phyloP scores from a whole-genome alignment of 805 yeast genomes.

The Saccharomycopsis guyanensis region DNA sequence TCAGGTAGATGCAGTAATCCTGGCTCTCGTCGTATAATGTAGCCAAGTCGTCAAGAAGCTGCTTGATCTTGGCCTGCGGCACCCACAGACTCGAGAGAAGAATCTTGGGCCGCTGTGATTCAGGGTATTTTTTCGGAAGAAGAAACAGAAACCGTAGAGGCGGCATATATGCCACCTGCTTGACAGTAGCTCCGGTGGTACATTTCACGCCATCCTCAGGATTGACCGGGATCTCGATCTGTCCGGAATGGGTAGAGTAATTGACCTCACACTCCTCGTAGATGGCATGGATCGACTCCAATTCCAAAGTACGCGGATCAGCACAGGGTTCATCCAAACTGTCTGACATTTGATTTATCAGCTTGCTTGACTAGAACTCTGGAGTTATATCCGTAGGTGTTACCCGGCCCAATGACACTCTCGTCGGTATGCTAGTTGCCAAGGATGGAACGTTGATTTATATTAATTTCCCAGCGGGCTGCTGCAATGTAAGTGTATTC shows the following conservation, averaged over 20 bases:
- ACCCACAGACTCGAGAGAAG: not conserved
- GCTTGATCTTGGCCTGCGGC: not conserved
- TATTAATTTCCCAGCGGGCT: too few relatives aligned
- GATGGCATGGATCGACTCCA: conserved; percentile 1
- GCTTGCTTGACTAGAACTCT: too few relatives aligned
- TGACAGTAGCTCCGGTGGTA: not conserved
- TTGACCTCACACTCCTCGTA: not conserved
- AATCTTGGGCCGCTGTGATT: not conserved
- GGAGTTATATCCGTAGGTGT: too few relatives aligned
- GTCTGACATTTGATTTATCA: too few relatives aligned
- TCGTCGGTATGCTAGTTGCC: too few relatives aligned
- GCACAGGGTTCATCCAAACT: not conserved
- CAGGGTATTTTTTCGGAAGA: not conserved
- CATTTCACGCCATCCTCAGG: not conserved
- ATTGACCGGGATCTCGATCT: not conserved
- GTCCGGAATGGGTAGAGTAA: not conserved
- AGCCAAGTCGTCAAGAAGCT: not conserved
- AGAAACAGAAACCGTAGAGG: not conserved
- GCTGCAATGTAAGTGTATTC: too few relatives aligned
- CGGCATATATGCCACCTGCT: not conserved
- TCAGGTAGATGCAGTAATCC: not conserved
- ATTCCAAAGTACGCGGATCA: not conserved
- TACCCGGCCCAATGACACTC: too few relatives aligned
- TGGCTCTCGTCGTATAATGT: not conserved
- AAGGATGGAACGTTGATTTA: too few relatives aligned